Percentiles rank a stretch among this genome's conserved stretches.
phyloP scores from a whole-genome alignment of 148 eudicot genomes.

The Suaeda aralocaspica region DNA sequence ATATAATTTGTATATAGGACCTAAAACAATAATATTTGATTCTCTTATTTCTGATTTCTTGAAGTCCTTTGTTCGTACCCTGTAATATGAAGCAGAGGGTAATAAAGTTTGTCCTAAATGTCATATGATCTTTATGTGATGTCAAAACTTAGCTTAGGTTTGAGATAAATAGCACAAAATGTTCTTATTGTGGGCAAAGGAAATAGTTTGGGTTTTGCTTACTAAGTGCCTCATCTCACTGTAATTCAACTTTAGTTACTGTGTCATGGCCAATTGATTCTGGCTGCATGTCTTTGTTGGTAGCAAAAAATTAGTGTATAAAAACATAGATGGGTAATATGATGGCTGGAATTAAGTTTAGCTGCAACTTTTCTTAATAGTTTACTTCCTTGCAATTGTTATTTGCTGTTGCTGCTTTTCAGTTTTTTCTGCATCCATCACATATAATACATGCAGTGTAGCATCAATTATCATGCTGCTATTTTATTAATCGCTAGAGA shows the following conservation, averaged over 20 bases:
- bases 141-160: not conserved
- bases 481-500: not conserved
- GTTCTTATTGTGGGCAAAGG: not conserved
- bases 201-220: not conserved
- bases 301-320: not conserved
- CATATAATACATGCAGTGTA: not conserved
- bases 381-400: not conserved
- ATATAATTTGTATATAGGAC: too few relatives aligned
- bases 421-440: not conserved
- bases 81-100: not conserved
- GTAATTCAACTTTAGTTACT: not conserved
- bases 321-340: too few relatives aligned
- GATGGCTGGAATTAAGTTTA: too few relatives aligned
- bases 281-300: not conserved
- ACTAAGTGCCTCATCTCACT: not conserved
- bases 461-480: not conserved
- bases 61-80: not conserved
- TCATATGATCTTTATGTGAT: not conserved
- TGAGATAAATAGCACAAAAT: not conserved
- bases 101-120: not conserved
- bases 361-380: not conserved
- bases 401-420: not conserved
- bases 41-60: not conserved
- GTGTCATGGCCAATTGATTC: not conserved
- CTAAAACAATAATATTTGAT: too few relatives aligned